Conservation (phyloP, 768 basidiomycete species). For the Pleurotus sapidus region DNA sequence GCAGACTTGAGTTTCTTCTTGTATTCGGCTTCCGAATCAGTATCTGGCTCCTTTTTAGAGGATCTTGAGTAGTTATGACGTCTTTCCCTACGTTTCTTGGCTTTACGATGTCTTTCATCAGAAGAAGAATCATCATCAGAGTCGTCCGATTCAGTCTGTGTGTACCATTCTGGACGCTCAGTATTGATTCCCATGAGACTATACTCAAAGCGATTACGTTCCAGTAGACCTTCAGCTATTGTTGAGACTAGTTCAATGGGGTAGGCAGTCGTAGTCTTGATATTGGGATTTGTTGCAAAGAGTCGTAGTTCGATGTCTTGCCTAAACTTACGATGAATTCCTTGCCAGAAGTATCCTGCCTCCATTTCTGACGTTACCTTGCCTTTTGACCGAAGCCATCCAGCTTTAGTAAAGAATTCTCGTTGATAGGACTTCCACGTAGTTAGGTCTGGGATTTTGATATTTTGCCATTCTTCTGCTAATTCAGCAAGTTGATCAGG, state of each 20-base stretch:
- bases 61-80: background rate
- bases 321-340: background rate
- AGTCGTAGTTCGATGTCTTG: background rate
- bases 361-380: no score
- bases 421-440: constrained; percentile 8
- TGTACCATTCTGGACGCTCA: constrained; percentile 1
- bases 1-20: background rate
- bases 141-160: background rate
- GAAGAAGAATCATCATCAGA: no score
- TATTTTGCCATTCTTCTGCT: background rate
- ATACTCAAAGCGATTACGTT: constrained; percentile 5
- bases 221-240: background rate
- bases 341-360: no score
- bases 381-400: no score
- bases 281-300: background rate
- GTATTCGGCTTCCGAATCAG: background rate
- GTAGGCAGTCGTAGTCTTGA: background rate
- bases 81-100: background rate
- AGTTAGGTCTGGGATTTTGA: background rate
- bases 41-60: background rate
- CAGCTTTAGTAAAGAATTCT: constrained; percentile 5
- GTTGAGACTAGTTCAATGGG: background rate
- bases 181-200: constrained; percentile 5
- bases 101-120: background rate
- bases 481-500: background rate